phyloP scores from a whole-genome alignment of 2,329 filamentous ascomycete species.

The Colletotrichum sp. region DNA sequence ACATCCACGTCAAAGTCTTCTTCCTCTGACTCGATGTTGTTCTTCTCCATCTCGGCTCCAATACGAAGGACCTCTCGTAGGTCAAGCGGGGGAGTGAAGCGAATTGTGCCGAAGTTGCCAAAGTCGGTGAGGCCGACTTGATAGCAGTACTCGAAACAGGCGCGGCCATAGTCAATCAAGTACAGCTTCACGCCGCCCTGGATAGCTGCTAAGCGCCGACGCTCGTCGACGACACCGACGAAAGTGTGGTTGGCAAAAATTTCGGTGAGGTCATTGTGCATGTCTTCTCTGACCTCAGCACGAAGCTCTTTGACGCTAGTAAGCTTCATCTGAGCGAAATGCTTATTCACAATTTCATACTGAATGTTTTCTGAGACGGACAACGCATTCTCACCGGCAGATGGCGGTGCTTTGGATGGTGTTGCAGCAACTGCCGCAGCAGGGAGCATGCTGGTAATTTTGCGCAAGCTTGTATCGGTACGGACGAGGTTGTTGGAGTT shows the following conservation, averaged over 20 bases:
- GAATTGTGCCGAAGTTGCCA: conserved; percentile 88
- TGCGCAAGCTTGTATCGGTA: conserved; percentile 86
- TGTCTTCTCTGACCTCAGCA: conserved; percentile 77
- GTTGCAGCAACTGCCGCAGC: conserved; percentile 44
- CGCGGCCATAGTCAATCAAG: conserved; percentile 89
- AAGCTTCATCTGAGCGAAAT: conserved; percentile 73
- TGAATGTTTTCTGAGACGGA: conserved; percentile 57
- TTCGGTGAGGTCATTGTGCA: conserved; percentile 87
- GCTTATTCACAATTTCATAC: conserved; percentile 76
- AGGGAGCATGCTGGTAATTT: conserved; percentile 97
- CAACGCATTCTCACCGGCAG: conserved; percentile 38
- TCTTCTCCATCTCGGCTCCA: conserved; percentile 74
- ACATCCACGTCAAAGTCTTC: conserved; percentile 70
- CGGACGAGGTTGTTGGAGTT: conserved; percentile 80
- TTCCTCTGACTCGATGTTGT: conserved; percentile 41
- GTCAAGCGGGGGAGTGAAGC: conserved; percentile 77
- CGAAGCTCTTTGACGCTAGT: conserved; percentile 88
- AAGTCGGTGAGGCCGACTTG: conserved; percentile 95
- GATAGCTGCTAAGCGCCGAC: conserved; percentile 85
- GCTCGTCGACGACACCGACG: conserved; percentile 89
- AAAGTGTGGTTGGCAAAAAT: conserved; percentile 89
- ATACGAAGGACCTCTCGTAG: conserved; percentile 74
- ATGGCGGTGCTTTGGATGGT: neutral
- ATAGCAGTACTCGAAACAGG: conserved; percentile 91
- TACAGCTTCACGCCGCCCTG: conserved; percentile 93